Base-by-base conservation (phyloP, 2,329 filamentous ascomycete genomes). In the Epichloe scottii region DNA sequence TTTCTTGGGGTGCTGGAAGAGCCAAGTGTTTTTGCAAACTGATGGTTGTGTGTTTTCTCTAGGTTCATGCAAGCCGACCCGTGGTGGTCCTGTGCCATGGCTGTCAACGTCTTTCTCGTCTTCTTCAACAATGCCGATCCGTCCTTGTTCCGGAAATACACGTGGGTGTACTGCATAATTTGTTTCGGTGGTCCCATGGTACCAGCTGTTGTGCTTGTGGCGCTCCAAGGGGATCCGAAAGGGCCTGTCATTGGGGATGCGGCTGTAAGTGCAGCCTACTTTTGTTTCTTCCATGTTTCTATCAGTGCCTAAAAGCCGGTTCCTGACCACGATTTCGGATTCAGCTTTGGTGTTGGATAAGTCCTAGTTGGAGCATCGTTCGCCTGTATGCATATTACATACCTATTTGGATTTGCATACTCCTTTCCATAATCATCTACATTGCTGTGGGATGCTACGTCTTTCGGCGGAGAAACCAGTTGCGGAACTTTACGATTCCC, bases 11-110 rank as follows among this genome's bases (percentile, higher is more conserved):
- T 7, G 33, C 33, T 8, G 21, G 17, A 23, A 11, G 11, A 33
- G 23, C 8, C 10, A 14, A n/a, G 33, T 23, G 33, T 5, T 17
- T 10, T 15, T 12, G 33, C 11, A 23, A 14, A n/a, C 5, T 46
- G 34, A 38, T 19, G 10, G 30, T 23, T 35, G 5, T 37, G 19
- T n/a, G 14, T 14, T 8, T 34, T 3, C 11, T 5, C 14, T 42
- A 87, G 82, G 79, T 89, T 87, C 64, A 85, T 86, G 78, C 82
- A 84, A 57, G 83, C 83, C 3, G 84, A 87, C 65, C 80, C 83
- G 0, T 76, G 85, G 68, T 89, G 83, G 85, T 86, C 84, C 0
- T 79, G 89, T 57, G 84, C 84, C 54, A 91, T 91, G 86, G 85
- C 87, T 0, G 74, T 84, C 59, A 91, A 91, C 56, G 87, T 91